Conservation (phyloP, 306 rosid species). For the Datisca glomerata region DNA sequence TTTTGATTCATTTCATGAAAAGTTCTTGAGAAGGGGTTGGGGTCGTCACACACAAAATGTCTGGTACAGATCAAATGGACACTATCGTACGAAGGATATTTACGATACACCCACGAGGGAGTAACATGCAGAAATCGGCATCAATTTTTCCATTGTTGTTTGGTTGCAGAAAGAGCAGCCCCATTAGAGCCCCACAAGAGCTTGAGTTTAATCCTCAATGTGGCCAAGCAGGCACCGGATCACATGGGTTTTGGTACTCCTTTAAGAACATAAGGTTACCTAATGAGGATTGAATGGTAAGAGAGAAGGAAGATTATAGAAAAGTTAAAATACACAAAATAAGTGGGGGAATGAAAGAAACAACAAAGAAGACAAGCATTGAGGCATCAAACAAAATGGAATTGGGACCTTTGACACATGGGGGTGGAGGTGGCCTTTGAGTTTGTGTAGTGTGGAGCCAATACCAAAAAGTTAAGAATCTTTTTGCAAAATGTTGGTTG, state of each 20-base stretch:
- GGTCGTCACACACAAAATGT: too few relatives aligned
- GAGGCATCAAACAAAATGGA: slow-evolving; percentile 40
- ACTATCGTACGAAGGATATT: slow-evolving; percentile 51
- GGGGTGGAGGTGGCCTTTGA: slow-evolving; percentile 26
- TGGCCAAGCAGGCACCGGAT: slow-evolving; percentile 58
- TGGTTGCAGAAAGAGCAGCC: slow-evolving; percentile 12
- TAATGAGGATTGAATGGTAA: slow-evolving; percentile 42
- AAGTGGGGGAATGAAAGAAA: slow-evolving; percentile 42
- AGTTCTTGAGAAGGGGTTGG: background rate
- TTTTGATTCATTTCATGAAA: background rate
- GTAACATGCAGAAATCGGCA: slow-evolving; percentile 55
- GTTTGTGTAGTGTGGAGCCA: slow-evolving; percentile 52
- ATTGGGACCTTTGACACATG: slow-evolving; percentile 95
- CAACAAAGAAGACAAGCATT: slow-evolving; percentile 56
- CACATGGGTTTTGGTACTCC: slow-evolving; percentile 81
- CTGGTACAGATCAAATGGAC: too few relatives aligned
- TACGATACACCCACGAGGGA: slow-evolving; percentile 84
- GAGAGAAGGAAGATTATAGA: too few relatives aligned
- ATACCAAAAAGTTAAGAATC: slow-evolving; percentile 40
- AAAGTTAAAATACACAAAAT: slow-evolving; percentile 19
- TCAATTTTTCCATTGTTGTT: slow-evolving; percentile 36
- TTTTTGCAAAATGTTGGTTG: slow-evolving; percentile 31
- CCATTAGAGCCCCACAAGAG: slow-evolving; percentile 29
- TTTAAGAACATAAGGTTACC: slow-evolving; percentile 37
- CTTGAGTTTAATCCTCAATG: slow-evolving; percentile 24